These are phyloP conservation scores for Gnetum montanum DNA, from an alignment of 75 land plant species.

Conservation along the genomic window DNA sequence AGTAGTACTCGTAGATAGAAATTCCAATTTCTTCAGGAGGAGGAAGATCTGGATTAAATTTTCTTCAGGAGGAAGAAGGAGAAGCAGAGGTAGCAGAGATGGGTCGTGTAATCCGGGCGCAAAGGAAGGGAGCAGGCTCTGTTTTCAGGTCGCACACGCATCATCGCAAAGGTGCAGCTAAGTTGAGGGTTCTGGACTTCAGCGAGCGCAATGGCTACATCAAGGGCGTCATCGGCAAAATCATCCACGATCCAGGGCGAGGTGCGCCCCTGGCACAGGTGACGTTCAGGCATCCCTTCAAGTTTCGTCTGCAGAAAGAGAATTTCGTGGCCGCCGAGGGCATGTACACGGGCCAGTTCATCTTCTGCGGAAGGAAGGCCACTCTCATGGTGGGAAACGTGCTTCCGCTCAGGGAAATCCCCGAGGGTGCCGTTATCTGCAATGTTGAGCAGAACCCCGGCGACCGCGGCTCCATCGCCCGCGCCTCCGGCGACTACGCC, in stretches of 20 bases:
- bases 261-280: slow-evolving; percentile 35
- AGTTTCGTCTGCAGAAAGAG: slow-evolving; percentile 54
- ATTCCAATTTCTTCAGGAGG: too few relatives aligned
- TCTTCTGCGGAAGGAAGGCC: slow-evolving; percentile 64
- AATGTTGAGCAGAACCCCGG: slow-evolving; percentile 68
- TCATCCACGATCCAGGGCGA: slow-evolving; percentile 49
- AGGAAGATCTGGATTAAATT: too few relatives aligned
- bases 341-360: slow-evolving; percentile 43
- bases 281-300: slow-evolving; percentile 31
- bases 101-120: slow-evolving; percentile 46
- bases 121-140: slow-evolving; percentile 45
- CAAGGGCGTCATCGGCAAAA: slow-evolving; percentile 45
- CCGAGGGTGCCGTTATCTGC: slow-evolving; percentile 46
- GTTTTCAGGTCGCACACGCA: slow-evolving; percentile 34
- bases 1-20: too few relatives aligned
- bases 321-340: slow-evolving; percentile 46
- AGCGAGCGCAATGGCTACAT: slow-evolving; percentile 53
- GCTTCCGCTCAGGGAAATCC: slow-evolving; percentile 41
- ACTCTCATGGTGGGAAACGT: slow-evolving; percentile 42
- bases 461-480: slow-evolving; percentile 32
- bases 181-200: slow-evolving; percentile 35
- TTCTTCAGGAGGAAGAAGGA: too few relatives aligned
- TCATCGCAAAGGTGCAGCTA: slow-evolving; percentile 24
- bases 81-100: too few relatives aligned
- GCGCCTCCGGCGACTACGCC: slow-evolving; percentile 47